A percentile compares a stretch with the other conserved stretches of the same genome.
Conservation (phyloP, 139 green algal genomes). For the Coelastrella sp. region DNA sequence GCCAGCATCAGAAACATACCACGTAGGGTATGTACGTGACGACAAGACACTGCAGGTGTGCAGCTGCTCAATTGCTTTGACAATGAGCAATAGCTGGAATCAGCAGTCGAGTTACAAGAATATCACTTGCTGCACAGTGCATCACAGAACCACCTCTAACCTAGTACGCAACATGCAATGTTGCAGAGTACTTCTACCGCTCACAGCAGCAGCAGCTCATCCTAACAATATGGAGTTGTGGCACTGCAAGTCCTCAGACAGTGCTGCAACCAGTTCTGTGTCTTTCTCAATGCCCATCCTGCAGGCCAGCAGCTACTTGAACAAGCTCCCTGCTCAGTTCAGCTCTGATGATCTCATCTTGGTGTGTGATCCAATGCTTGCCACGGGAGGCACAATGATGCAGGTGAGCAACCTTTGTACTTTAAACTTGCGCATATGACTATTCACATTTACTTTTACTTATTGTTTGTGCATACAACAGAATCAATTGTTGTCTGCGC, state of each 20-base stretch:
- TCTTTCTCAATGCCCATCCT: not conserved
- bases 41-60: slow-evolving; percentile 87
- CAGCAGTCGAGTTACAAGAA: not conserved
- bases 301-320: slow-evolving; percentile 90
- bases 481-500: not conserved
- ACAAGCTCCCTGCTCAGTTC: slow-evolving; percentile 91
- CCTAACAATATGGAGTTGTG: too few relatives aligned
- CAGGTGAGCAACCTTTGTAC: slow-evolving; percentile 47
- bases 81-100: too few relatives aligned
- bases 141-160: not conserved
- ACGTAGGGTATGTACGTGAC: slow-evolving; percentile 91
- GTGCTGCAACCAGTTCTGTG: too few relatives aligned
- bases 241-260: too few relatives aligned
- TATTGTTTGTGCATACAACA: not conserved
- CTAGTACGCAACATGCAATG: not conserved
- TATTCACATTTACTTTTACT: not conserved
- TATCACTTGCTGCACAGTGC: not conserved
- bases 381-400: slow-evolving; percentile 82
- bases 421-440: not conserved
- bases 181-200: not conserved
- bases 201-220: too few relatives aligned
- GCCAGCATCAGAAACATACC: slow-evolving; percentile 84
- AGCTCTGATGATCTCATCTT: slow-evolving; percentile 81
- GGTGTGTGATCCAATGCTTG: slow-evolving; percentile 92
- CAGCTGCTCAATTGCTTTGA: too few relatives aligned